These are phyloP conservation scores for Xylariaceae sp. DNA, from an alignment of 2,329 filamentous ascomycete genomes.

Conservation along the genomic window DNA sequence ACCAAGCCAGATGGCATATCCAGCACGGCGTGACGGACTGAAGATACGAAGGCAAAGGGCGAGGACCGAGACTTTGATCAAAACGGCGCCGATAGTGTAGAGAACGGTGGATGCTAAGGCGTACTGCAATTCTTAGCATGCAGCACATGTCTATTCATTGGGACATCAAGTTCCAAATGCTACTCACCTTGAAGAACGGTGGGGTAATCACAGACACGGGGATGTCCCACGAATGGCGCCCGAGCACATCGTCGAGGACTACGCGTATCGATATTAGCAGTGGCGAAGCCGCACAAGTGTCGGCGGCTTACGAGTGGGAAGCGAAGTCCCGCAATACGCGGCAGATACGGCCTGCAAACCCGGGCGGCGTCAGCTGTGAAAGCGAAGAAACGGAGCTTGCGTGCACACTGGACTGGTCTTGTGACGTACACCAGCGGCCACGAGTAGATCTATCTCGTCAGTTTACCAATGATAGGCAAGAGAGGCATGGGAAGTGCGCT, in stretches of 20 bases:
- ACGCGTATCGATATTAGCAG: too few relatives aligned
- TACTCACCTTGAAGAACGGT: background rate
- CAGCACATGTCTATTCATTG: background rate
- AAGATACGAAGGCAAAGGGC: background rate
- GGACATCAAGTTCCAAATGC: background rate
- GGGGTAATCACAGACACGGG: background rate
- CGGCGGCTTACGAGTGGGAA: background rate
- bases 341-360: too few relatives aligned
- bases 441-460: background rate
- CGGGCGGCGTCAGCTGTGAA: too few relatives aligned
- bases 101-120: background rate
- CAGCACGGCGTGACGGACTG: background rate
- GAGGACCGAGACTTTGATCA: constrained; percentile 1
- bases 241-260: constrained; percentile 1
- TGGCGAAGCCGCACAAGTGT: too few relatives aligned
- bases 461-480: background rate
- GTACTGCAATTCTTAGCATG: background rate
- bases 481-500: background rate
- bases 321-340: background rate
- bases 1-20: background rate
- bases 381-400: too few relatives aligned
- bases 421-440: too few relatives aligned
- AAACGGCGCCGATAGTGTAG: background rate
- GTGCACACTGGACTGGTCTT: too few relatives aligned
- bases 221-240: constrained; percentile 1